Percentiles rank a stretch among this genome's conserved stretches.
Conservation (phyloP, 352 stramenopile genomes). For the Discostella stelligera region DNA sequence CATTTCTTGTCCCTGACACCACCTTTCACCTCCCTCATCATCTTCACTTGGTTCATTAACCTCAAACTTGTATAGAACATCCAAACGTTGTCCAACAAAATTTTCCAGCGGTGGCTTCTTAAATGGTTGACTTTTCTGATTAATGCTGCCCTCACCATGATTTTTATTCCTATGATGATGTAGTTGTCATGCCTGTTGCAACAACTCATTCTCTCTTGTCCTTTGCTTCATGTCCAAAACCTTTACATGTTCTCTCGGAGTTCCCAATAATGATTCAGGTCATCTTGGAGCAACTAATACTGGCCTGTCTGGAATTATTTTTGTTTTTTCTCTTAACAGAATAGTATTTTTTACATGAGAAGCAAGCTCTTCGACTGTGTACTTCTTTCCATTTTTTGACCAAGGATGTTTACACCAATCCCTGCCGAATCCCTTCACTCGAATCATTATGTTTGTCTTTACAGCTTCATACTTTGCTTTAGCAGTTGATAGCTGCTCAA, state of each 20-base stretch:
- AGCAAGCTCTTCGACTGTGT: slow-evolving; percentile 22
- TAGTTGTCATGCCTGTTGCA: slow-evolving; percentile 1
- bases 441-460: slow-evolving; percentile 31
- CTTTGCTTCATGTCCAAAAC: not conserved
- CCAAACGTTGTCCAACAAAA: slow-evolving; percentile 1
- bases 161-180: not conserved
- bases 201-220: slow-evolving; percentile 13
- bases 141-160: slow-evolving; percentile 11
- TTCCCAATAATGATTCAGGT: slow-evolving; percentile 8
- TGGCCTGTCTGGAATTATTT: not conserved
- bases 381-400: slow-evolving; percentile 24
- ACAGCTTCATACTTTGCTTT: slow-evolving; percentile 9
- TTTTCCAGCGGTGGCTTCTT: not conserved
- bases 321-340: not conserved
- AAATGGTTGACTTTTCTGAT: slow-evolving; percentile 4
- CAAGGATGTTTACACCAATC: slow-evolving; percentile 17
- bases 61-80: slow-evolving; percentile 4
- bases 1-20: no score
- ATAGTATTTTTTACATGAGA: slow-evolving; percentile 10
- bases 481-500: slow-evolving; percentile 2
- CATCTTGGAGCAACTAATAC: not conserved
- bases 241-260: not conserved
- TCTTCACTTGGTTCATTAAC: no score
- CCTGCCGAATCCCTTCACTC: slow-evolving; percentile 27
- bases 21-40: no score